These are phyloP conservation scores for Kitagawia praeruptora DNA, from an alignment of 129 eudicot species.

Conservation along the genomic window DNA sequence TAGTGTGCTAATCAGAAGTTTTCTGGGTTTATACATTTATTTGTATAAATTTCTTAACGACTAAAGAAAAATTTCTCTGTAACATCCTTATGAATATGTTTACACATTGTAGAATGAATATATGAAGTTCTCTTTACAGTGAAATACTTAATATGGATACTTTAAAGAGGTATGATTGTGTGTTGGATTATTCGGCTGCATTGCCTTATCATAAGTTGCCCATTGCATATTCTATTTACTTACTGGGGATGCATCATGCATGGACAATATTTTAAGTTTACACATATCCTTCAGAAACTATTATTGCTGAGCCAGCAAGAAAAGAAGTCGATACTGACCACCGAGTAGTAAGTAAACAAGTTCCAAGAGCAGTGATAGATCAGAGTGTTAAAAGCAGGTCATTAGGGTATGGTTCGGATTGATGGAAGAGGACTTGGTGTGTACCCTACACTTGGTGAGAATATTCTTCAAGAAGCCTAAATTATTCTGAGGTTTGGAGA, in stretches of 20 bases:
- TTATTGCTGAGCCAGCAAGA: constrained; percentile 4
- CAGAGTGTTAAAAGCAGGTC: constrained; percentile 39
- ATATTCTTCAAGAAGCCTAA: too few relatives aligned
- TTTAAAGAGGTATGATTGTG: background rate
- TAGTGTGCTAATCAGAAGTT: constrained; percentile 18
- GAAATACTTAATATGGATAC: background rate
- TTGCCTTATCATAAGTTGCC: too few relatives aligned
- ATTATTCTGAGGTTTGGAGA: too few relatives aligned
- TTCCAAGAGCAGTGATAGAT: background rate
- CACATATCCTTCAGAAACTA: too few relatives aligned
- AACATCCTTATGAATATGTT: background rate
- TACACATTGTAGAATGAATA: background rate
- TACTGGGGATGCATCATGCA: too few relatives aligned
- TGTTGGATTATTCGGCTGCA: too few relatives aligned
- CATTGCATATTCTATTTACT: too few relatives aligned
- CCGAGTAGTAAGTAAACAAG: constrained; percentile 2
- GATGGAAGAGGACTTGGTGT: background rate
- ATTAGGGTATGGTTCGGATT: constrained; percentile 21
- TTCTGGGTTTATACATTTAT: constrained; percentile 13
- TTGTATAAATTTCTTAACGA: background rate
- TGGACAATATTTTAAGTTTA: too few relatives aligned
- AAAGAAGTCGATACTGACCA: constrained; percentile 27
- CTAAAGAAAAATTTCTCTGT: too few relatives aligned
- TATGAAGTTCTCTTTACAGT: background rate
- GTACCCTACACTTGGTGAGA: too few relatives aligned